phyloP scores from a whole-genome alignment of 169 alveolate species.

The Eimeria acervulina region DNA sequence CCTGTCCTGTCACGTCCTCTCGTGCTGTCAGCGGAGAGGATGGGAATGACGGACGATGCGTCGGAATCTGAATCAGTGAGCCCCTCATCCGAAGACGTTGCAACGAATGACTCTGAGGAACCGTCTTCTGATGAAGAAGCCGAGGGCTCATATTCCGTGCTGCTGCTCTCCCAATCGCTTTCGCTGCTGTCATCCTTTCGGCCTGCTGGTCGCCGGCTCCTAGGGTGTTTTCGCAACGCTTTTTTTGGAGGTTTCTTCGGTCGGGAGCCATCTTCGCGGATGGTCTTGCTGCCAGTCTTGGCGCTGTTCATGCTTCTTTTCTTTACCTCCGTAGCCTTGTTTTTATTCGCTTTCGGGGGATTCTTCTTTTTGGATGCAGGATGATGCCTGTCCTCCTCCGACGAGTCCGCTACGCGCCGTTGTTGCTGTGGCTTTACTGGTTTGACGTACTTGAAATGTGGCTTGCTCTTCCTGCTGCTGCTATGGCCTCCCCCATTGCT shows the following conservation, averaged over 20 bases:
- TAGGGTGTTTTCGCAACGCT: neutral
- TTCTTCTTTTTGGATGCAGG: conserved; percentile 22
- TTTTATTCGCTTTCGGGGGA: neutral
- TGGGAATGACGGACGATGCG: conserved; percentile 26
- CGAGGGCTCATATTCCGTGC: conserved; percentile 66
- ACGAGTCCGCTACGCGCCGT: neutral
- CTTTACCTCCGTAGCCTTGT: neutral
- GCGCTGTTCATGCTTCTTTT: neutral
- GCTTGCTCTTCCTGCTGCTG: conserved; percentile 29
- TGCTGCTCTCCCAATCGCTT: conserved; percentile 68
- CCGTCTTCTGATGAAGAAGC: conserved; percentile 43
- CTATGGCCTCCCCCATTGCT: conserved; percentile 9
- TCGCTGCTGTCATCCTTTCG: neutral
- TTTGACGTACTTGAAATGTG: conserved; percentile 49
- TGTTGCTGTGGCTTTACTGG: conserved; percentile 46
- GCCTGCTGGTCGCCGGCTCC: neutral
- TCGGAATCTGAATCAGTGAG: neutral
- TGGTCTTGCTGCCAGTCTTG: conserved; percentile 4
- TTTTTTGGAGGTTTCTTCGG: conserved; percentile 10
- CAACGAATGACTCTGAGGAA: conserved; percentile 63
- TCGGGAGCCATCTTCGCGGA: neutral
- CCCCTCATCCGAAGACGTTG: conserved; percentile 40
- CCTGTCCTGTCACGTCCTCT: neutral
- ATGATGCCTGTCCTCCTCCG: neutral
- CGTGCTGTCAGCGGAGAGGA: conserved; percentile 24